Conservation (phyloP, 208 protist genomes). For the Trypanosoma conorhini region DNA sequence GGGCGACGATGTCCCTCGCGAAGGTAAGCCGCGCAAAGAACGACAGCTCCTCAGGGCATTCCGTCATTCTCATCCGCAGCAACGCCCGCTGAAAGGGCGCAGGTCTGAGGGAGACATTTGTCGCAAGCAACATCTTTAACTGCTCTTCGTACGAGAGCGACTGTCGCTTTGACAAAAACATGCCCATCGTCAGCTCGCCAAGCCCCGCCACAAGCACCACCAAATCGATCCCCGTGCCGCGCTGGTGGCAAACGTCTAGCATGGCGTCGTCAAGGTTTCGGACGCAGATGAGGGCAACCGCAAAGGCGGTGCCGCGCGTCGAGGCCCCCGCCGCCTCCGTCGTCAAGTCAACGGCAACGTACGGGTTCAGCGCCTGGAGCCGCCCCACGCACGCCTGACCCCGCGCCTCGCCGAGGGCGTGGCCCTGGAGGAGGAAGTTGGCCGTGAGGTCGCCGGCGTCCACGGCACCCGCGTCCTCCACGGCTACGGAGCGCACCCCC, state of each 20-base stretch:
- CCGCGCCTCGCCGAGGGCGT: not conserved
- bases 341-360: slow-evolving; percentile 17
- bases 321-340: not conserved
- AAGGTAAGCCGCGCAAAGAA: slow-evolving; percentile 29
- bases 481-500: slow-evolving; percentile 62
- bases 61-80: slow-evolving; percentile 23
- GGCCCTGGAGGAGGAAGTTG: slow-evolving; percentile 71
- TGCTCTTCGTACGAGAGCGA: slow-evolving; percentile 18
- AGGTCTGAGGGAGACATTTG: slow-evolving; percentile 8
- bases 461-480: slow-evolving; percentile 42
- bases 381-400: slow-evolving; percentile 15
- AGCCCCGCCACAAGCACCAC: slow-evolving; percentile 24
- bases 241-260: not conserved
- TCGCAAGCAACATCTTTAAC: slow-evolving; percentile 9
- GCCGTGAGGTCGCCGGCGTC: slow-evolving; percentile 27
- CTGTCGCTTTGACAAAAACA: slow-evolving; percentile 20
- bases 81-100: slow-evolving; percentile 25
- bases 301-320: not conserved
- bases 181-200: slow-evolving; percentile 11
- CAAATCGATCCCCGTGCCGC: slow-evolving; percentile 9
- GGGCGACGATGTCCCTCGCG: slow-evolving; percentile 1
- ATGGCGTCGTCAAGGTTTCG: slow-evolving; percentile 7
- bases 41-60: slow-evolving; percentile 13
- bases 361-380: slow-evolving; percentile 28
- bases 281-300: not conserved